Evolutionary conservation across 306 rosid genomes (phyloP).

Genomic region (Vachellia collinsii): DNA sequence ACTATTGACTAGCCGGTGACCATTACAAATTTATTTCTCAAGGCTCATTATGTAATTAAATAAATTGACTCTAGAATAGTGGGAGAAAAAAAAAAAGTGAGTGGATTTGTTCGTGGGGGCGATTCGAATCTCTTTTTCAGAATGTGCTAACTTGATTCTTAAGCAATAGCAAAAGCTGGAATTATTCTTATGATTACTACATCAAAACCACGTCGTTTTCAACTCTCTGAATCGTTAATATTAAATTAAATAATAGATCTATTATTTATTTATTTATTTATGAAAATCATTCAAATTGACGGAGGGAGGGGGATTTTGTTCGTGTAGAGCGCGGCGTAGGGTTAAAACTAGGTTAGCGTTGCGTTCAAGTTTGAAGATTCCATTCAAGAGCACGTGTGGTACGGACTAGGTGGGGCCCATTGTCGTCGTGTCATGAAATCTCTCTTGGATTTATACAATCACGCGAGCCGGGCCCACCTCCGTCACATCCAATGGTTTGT

Average conservation of each 20-base stretch:
- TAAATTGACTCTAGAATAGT: neutral
- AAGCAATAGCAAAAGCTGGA: slow-evolving; percentile 35
- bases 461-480: neutral
- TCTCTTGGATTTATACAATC: slow-evolving; percentile 5
- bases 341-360: neutral
- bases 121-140: slow-evolving; percentile 29
- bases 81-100: too few species aligned
- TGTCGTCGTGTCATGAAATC: slow-evolving; percentile 31
- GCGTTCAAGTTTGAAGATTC: neutral
- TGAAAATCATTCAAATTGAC: too few species aligned
- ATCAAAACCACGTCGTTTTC: slow-evolving; percentile 33
- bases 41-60: neutral
- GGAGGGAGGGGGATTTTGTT: neutral
- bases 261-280: too few species aligned
- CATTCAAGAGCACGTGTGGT: neutral
- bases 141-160: slow-evolving; percentile 40
- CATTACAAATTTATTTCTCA: neutral
- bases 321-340: neutral
- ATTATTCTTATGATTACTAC: neutral
- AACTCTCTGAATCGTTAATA: neutral
- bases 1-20: too few species aligned
- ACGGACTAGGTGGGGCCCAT: neutral
- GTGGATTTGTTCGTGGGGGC: neutral
- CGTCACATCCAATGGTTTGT: neutral
- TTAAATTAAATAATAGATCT: neutral